A percentile compares a stretch with the other conserved stretches of the same genome.
Evolutionary conservation across 2,329 filamentous ascomycete genomes (phyloP).

Genomic region (Calonectria honghensis): DNA sequence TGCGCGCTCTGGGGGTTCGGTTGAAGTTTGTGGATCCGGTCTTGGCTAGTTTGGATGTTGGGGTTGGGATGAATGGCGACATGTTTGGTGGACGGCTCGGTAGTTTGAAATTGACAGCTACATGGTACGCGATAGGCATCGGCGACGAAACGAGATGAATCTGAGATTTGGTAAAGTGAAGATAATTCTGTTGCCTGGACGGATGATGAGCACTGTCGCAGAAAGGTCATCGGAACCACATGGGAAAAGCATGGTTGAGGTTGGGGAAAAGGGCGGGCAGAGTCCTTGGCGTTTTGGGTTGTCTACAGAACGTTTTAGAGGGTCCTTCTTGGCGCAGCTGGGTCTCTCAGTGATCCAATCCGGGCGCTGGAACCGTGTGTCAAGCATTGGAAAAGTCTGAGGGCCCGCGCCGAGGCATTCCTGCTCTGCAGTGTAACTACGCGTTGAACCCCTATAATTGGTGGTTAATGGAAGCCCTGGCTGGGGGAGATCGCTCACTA

Average conservation of each 20-base stretch:
- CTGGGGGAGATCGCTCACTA: not conserved
- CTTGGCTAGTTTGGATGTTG: constrained; percentile 22
- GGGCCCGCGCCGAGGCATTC: not conserved
- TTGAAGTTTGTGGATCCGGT: constrained; percentile 17
- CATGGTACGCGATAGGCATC: too few relatives aligned
- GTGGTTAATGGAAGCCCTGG: not conserved
- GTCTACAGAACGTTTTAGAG: constrained; percentile 20
- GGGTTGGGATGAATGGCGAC: constrained; percentile 22
- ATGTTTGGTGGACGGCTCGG: not conserved
- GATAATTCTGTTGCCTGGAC: not conserved
- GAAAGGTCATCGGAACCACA: not conserved
- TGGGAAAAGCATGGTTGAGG: constrained; percentile 27
- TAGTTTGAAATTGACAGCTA: not conserved
- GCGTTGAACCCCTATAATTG: constrained; percentile 20
- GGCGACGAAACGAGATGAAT: not conserved
- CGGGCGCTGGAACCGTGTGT: constrained; percentile 15
- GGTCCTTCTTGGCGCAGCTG: not conserved
- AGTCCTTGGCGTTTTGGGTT: constrained; percentile 2
- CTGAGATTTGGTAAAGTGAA: not conserved
- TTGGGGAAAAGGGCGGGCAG: constrained; percentile 19
- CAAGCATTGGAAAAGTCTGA: constrained; percentile 2
- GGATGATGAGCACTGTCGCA: not conserved
- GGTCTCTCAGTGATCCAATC: not conserved
- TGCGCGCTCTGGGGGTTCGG: not conserved
- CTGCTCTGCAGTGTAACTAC: constrained; percentile 12